Conservation (phyloP, 345 rosid genomes). For the Erodium maritimum region DNA sequence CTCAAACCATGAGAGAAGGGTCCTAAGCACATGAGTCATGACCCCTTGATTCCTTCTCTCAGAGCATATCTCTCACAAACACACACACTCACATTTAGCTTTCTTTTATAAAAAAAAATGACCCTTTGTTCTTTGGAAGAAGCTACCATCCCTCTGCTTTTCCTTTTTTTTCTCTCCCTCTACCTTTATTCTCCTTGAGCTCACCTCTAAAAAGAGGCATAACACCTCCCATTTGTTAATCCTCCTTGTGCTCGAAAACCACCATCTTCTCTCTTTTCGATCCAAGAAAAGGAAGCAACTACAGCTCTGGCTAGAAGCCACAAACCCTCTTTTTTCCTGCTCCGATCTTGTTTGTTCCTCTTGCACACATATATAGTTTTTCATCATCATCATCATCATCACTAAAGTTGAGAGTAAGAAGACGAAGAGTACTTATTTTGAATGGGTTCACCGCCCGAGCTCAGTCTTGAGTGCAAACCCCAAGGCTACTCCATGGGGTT, state of each 20-base stretch:
- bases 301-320: slow-evolving; percentile 22
- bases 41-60: slow-evolving; percentile 31
- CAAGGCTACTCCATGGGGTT: slow-evolving; percentile 80
- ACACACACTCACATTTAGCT: slow-evolving; percentile 8
- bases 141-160: slow-evolving; percentile 46
- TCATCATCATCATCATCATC: not conserved
- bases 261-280: slow-evolving; percentile 24
- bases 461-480: slow-evolving; percentile 74
- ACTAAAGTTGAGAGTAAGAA: not conserved
- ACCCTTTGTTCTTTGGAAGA: slow-evolving; percentile 41
- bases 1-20: too few relatives aligned
- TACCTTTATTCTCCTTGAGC: slow-evolving; percentile 23
- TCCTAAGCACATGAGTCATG: slow-evolving; percentile 43
- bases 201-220: slow-evolving; percentile 39
- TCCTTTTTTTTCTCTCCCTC: slow-evolving; percentile 26
- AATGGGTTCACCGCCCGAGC: slow-evolving; percentile 76
- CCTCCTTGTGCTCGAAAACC: slow-evolving; percentile 56
- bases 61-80: slow-evolving; percentile 5
- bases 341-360: slow-evolving; percentile 19
- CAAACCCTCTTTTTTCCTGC: slow-evolving; percentile 17
- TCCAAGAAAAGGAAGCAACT: slow-evolving; percentile 1
- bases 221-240: slow-evolving; percentile 38
- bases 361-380: not conserved
- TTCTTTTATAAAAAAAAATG: slow-evolving; percentile 8
- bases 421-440: not conserved